Evolutionary conservation across 1,284 basidiomycete species (phyloP).

Genomic region (Laetiporus sulphureus): DNA sequence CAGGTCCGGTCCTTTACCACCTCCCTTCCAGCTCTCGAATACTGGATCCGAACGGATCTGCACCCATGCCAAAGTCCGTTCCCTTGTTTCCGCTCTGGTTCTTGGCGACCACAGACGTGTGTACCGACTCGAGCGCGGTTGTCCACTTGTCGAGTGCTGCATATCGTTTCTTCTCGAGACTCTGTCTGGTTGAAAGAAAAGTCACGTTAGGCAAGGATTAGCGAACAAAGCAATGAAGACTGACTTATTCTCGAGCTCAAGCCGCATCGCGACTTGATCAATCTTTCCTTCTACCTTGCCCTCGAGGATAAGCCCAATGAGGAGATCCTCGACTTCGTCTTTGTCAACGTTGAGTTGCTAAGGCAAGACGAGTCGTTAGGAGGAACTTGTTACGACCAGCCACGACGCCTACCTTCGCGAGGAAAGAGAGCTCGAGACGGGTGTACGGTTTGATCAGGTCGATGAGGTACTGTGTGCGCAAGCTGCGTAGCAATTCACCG

Average conservation of each 20-base stretch:
- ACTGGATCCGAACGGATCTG: constrained; percentile 9
- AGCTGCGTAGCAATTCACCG: constrained; percentile 87
- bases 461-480: constrained; percentile 94
- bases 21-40: constrained; percentile 9
- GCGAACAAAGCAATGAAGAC: constrained; percentile 25
- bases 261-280: constrained; percentile 89
- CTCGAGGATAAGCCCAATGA: constrained; percentile 92
- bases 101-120: constrained; percentile 68
- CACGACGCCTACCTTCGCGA: constrained; percentile 64
- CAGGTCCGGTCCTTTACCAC: constrained; percentile 8
- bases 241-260: constrained; percentile 86
- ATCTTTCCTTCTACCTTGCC: constrained; percentile 93
- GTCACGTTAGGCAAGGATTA: constrained; percentile 2
- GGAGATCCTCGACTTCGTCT: constrained; percentile 87
- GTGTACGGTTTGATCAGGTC: constrained; percentile 98
- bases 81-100: constrained; percentile 37
- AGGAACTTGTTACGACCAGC: background rate
- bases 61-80: constrained; percentile 11
- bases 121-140: constrained; percentile 65
- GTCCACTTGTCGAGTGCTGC: constrained; percentile 80
- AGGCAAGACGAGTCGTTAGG: constrained; percentile 1
- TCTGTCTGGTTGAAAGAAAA: constrained; percentile 48
- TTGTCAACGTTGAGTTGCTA: constrained; percentile 91
- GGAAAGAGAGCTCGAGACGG: constrained; percentile 84
- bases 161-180: constrained; percentile 79